phyloP scores from a whole-genome alignment of 2,329 filamentous ascomycete species.

The Epichloe glyceriae region DNA sequence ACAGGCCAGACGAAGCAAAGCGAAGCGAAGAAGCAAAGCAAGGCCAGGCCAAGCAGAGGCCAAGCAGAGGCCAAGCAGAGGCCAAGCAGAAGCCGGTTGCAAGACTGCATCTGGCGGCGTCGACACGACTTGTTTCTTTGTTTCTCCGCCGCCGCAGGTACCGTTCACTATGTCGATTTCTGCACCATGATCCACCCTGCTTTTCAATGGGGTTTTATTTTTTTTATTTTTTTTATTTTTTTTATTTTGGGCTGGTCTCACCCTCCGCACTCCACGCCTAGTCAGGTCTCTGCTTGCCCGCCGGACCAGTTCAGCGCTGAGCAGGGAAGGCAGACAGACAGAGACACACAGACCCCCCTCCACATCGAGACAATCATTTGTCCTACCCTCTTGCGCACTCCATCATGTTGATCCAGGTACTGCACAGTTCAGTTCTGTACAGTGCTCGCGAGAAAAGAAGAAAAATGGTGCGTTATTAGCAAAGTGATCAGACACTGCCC shows the following conservation, averaged over 20 bases:
- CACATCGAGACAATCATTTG: slow-evolving; percentile 21
- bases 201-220: neutral
- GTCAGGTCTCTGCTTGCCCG: slow-evolving; percentile 4
- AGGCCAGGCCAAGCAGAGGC: neutral
- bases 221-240: neutral
- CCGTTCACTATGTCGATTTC: slow-evolving; percentile 15
- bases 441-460: slow-evolving; percentile 13
- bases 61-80: neutral
- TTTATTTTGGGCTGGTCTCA: slow-evolving; percentile 4
- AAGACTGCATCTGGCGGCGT: slow-evolving; percentile 3
- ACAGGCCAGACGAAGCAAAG: slow-evolving; percentile 4
- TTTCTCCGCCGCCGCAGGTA: slow-evolving; percentile 18
- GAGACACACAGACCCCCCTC: slow-evolving; percentile 22
- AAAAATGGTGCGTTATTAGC: slow-evolving; percentile 16
- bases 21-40: slow-evolving; percentile 1
- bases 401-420: slow-evolving; percentile 20
- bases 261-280: slow-evolving; percentile 10
- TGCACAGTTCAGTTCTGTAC: neutral
- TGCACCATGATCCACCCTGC: slow-evolving; percentile 16
- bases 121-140: slow-evolving; percentile 8
- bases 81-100: too few relatives aligned
- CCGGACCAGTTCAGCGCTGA: slow-evolving; percentile 1
- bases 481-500: slow-evolving; percentile 11
- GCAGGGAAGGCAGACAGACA: slow-evolving; percentile 19
- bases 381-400: slow-evolving; percentile 14